Conservation (phyloP, 345 rosid species). For the Kernera saxatilis region DNA sequence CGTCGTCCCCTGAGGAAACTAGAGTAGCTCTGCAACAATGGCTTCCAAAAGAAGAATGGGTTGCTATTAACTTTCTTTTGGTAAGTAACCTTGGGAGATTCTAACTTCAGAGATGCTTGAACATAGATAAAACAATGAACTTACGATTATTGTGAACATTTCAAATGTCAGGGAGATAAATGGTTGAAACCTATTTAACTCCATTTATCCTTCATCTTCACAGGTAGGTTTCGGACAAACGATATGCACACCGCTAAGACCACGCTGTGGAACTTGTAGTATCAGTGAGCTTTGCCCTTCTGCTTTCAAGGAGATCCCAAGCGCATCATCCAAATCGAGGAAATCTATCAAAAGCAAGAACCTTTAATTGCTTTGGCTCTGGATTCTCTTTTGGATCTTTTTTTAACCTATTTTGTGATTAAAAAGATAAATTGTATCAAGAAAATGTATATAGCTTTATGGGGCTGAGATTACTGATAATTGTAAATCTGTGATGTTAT, state of each 20-base stretch:
- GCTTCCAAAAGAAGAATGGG: slow-evolving; percentile 97
- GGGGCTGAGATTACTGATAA: not conserved
- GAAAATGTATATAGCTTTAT: slow-evolving; percentile 10
- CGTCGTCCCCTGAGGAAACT: slow-evolving; percentile 82
- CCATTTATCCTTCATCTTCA: not conserved
- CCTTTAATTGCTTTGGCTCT: slow-evolving; percentile 14
- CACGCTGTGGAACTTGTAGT: slow-evolving; percentile 62
- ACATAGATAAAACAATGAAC: not conserved
- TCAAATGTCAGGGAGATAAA: not conserved
- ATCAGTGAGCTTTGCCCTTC: slow-evolving; percentile 70
- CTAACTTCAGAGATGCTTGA: not conserved
- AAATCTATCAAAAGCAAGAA: slow-evolving; percentile 36
- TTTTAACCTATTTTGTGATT: not conserved
- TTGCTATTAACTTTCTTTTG: slow-evolving; percentile 84
- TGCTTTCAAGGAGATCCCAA: slow-evolving; percentile 70
- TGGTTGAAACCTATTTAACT: not conserved
- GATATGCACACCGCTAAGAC: slow-evolving; percentile 77
- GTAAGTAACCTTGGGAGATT: slow-evolving; percentile 33
- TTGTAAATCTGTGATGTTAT: not conserved
- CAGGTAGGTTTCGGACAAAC: slow-evolving; percentile 95
- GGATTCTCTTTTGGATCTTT: not conserved
- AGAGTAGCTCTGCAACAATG: slow-evolving; percentile 76
- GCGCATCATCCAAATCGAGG: slow-evolving; percentile 44
- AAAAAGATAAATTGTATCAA: not conserved
- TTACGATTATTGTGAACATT: too few species aligned